A percentile compares a stretch with the other conserved stretches of the same genome.
These are phyloP conservation scores for Smittium culicis DNA, from an alignment of 371 early-diverging fungal genomes.

Conservation along the genomic window DNA sequence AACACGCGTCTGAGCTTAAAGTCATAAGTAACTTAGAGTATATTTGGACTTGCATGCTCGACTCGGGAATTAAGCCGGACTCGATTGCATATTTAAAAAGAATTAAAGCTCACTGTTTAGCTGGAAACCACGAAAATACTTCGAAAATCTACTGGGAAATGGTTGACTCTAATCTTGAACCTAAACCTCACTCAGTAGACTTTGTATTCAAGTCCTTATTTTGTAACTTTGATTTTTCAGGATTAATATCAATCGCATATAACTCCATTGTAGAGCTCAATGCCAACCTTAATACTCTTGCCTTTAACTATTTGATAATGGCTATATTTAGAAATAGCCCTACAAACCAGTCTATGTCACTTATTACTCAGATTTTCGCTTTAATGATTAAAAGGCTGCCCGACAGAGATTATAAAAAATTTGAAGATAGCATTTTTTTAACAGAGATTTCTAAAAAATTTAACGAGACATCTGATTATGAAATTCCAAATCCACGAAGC, in stretches of 20 bases:
- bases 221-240: too few relatives aligned
- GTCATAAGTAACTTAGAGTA: not conserved
- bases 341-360: not conserved
- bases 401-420: not conserved
- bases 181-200: not conserved
- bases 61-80: slow-evolving; percentile 3
- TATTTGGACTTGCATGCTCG: slow-evolving; percentile 3
- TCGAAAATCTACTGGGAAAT: slow-evolving; percentile 5
- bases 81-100: slow-evolving; percentile 2
- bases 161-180: not conserved
- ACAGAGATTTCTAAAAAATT: not conserved
- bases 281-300: slow-evolving; percentile 2
- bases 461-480: not conserved
- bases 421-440: not conserved
- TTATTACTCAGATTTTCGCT: not conserved
- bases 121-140: not conserved
- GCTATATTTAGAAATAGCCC: not conserved
- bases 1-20: not conserved
- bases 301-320: not conserved
- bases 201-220: slow-evolving; percentile 1
- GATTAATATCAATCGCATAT: not conserved
- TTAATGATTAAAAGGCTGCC: not conserved
- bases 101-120: slow-evolving; percentile 1
- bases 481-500: too few relatives aligned
- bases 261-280: not conserved